Evolutionary conservation across 495 filamentous ascomycete species (phyloP).

Genomic region (Polyplosphaeria fusca): DNA sequence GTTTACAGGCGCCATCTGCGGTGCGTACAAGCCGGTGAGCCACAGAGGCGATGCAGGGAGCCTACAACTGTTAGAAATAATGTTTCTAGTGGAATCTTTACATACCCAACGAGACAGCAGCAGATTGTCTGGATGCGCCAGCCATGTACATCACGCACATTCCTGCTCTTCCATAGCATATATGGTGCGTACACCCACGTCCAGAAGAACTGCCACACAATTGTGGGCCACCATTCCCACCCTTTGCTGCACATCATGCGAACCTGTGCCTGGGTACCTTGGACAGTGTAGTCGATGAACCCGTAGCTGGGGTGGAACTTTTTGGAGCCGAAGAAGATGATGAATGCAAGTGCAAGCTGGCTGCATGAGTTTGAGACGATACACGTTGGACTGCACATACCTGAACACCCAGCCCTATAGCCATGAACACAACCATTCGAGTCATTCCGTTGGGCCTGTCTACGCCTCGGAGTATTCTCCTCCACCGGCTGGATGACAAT

Average conservation of each 20-base stretch:
- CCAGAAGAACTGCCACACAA: constrained; percentile 64
- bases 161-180: constrained; percentile 46
- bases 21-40: constrained; percentile 59
- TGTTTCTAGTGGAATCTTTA: constrained; percentile 12
- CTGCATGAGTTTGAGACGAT: constrained; percentile 34
- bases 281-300: constrained; percentile 48
- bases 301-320: constrained; percentile 58
- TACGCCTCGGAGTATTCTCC: constrained; percentile 24
- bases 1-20: constrained; percentile 55
- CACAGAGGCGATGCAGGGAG: constrained; percentile 65
- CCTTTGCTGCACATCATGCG: constrained; percentile 45
- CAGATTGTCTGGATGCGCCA: constrained; percentile 66
- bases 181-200: constrained; percentile 56
- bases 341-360: constrained; percentile 54
- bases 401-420: constrained; percentile 52
- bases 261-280: constrained; percentile 37
- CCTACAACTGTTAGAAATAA: constrained; percentile 36
- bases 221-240: constrained; percentile 66
- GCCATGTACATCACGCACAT: constrained; percentile 62
- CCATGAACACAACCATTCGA: constrained; percentile 42
- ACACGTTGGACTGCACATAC: constrained; percentile 33
- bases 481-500: constrained; percentile 3
- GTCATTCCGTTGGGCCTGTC: constrained; percentile 34
- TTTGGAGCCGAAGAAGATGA: constrained; percentile 60
- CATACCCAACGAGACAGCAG: constrained; percentile 55